These are phyloP conservation scores for Biscogniauxia marginata DNA, from an alignment of 2,329 filamentous ascomycete species.

Conservation along the genomic window DNA sequence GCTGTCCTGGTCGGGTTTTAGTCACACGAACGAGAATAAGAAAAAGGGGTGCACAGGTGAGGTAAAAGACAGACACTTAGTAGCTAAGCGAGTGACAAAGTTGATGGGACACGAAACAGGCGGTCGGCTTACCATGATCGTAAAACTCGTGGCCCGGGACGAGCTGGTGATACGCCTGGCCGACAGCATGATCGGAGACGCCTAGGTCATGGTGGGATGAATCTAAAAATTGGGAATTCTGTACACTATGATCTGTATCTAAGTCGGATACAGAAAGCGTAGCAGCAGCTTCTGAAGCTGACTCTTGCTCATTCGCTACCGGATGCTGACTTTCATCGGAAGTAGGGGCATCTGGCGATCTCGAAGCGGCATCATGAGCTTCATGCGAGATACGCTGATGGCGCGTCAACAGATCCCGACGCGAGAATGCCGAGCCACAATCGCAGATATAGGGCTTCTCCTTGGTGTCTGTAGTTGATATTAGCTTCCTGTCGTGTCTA, in stretches of 20 bases:
- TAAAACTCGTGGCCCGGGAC: slow-evolving; percentile 27
- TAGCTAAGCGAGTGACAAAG: slow-evolving; percentile 5
- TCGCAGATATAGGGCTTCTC: slow-evolving; percentile 46
- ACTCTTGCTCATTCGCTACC: slow-evolving; percentile 27
- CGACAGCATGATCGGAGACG: slow-evolving; percentile 21
- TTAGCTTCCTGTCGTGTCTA: slow-evolving; percentile 7
- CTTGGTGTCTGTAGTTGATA: slow-evolving; percentile 40
- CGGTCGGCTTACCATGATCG: slow-evolving; percentile 24
- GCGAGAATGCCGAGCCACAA: slow-evolving; percentile 44
- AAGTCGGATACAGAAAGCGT: slow-evolving; percentile 35
- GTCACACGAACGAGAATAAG: no score
- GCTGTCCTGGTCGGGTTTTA: slow-evolving; percentile 28
- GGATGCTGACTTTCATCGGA: slow-evolving; percentile 30
- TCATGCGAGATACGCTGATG: slow-evolving; percentile 43
- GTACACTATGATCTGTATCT: slow-evolving; percentile 28
- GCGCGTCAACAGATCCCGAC: slow-evolving; percentile 44
- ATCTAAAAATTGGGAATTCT: slow-evolving; percentile 24
- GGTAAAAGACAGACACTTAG: no score
- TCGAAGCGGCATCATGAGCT: slow-evolving; percentile 24
- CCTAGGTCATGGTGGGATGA: slow-evolving; percentile 20
- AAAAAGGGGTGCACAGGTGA: no score
- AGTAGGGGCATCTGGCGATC: slow-evolving; percentile 28
- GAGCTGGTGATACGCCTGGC: slow-evolving; percentile 25
- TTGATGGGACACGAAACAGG: neutral
- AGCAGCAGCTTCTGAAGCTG: slow-evolving; percentile 28